Conservation (phyloP, 108 stramenopile genomes). For the Skeletonema marinoi region DNA sequence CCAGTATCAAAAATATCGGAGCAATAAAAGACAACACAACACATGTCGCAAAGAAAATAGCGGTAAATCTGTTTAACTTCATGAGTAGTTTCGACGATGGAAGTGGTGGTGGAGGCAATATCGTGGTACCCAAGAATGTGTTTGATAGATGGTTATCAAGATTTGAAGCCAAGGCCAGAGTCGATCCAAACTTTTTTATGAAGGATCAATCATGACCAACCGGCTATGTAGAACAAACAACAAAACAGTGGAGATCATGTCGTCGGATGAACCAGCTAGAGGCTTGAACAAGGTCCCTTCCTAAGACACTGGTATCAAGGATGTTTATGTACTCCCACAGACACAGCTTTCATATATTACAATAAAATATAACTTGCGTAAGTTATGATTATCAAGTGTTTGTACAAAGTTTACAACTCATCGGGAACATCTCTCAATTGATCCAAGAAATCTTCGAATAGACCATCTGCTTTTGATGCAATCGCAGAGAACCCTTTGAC, state of each 20-base stretch:
- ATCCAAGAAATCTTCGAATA: constrained; percentile 72
- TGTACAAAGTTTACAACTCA: constrained; percentile 41
- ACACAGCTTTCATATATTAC: background rate
- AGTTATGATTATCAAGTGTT: background rate
- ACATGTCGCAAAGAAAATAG: constrained; percentile 86
- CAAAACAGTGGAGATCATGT: no score
- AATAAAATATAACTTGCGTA: background rate
- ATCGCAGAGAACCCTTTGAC: constrained; percentile 51
- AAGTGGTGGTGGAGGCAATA: constrained; percentile 45
- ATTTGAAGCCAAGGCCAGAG: constrained; percentile 68
- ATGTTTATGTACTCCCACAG: no score
- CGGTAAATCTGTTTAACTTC: constrained; percentile 76
- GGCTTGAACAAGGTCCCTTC: no score
- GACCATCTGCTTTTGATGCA: constrained; percentile 43
- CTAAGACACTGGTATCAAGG: no score
- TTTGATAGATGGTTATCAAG: constrained; percentile 87
- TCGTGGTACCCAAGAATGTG: constrained; percentile 82
- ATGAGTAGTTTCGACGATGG: constrained; percentile 79
- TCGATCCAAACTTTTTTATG: constrained; percentile 85
- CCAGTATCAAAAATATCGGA: constrained; percentile 63
- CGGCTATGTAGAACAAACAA: background rate
- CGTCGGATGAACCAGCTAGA: background rate
- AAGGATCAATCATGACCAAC: constrained; percentile 32
- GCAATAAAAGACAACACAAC: constrained; percentile 50
- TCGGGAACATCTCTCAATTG: constrained; percentile 72